phyloP scores from a whole-genome alignment of 495 filamentous ascomycete genomes.

The Aspergillus bertholletiae region DNA sequence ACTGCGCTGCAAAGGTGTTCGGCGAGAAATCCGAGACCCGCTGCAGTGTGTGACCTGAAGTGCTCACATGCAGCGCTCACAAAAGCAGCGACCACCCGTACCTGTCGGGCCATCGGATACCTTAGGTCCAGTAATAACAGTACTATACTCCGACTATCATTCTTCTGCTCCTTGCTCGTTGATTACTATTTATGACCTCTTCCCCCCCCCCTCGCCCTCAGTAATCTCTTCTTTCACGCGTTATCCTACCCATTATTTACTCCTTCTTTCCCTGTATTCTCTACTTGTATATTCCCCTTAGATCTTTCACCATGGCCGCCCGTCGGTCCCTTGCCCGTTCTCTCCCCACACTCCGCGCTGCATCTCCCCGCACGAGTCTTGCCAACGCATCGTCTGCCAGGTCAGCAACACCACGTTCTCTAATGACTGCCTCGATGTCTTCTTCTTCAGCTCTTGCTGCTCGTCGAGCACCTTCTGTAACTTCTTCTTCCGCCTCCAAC shows the following conservation, averaged over 20 bases:
- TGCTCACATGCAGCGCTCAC: no score
- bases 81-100: no score
- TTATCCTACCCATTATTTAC: not conserved
- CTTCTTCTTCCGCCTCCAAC: slow-evolving; percentile 17
- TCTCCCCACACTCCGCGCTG: slow-evolving; percentile 43
- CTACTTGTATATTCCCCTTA: slow-evolving; percentile 1
- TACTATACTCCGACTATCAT: not conserved
- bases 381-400: slow-evolving; percentile 21
- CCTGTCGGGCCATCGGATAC: no score
- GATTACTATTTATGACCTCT: not conserved
- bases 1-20: no score
- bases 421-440: slow-evolving; percentile 20
- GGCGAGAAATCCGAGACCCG: no score
- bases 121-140: no score
- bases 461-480: slow-evolving; percentile 8
- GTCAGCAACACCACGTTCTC: slow-evolving; percentile 23
- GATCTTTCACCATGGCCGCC: slow-evolving; percentile 40
- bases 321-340: slow-evolving; percentile 40
- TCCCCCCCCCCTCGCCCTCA: not conserved
- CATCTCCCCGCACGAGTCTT: slow-evolving; percentile 39
- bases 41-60: no score
- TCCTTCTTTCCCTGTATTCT: not conserved
- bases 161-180: not conserved
- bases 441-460: slow-evolving; percentile 20
- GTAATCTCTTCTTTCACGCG: not conserved